Percentiles rank a stretch among this genome's conserved stretches.
Conservation (phyloP, 306 rosid genomes). For the Ceratonia siliqua region DNA sequence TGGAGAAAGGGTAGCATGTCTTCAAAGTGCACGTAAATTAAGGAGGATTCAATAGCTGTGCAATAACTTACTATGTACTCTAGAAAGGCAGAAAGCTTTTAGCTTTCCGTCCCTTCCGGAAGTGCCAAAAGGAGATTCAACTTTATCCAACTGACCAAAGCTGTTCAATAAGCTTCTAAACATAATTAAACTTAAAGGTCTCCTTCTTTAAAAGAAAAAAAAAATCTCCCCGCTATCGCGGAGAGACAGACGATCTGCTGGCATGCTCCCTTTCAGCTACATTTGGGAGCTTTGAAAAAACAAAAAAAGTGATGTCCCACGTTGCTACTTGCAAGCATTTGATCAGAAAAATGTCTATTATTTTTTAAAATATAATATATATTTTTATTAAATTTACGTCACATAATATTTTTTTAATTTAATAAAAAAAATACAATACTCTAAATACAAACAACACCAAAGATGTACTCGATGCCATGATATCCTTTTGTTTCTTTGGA, state of each 20-base stretch:
- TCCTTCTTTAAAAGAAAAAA: neutral
- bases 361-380: too few species aligned
- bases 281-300: conserved; percentile 2
- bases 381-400: too few species aligned
- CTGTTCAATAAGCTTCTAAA: conserved; percentile 32
- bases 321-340: conserved; percentile 25
- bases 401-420: too few species aligned
- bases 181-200: conserved; percentile 31
- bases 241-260: neutral
- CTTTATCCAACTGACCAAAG: conserved; percentile 43
- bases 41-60: conserved; percentile 26
- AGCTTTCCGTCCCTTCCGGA: conserved; percentile 28
- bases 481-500: too few species aligned
- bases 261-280: conserved; percentile 23
- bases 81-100: neutral
- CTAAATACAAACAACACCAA: too few species aligned
- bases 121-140: conserved; percentile 46
- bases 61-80: conserved; percentile 38
- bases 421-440: too few species aligned
- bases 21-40: conserved; percentile 8
- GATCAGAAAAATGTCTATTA: too few species aligned
- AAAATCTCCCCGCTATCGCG: neutral
- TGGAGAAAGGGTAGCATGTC: conserved; percentile 18
- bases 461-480: too few species aligned
- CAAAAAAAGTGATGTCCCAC: conserved; percentile 17